A percentile compares a stretch with the other conserved stretches of the same genome.
phyloP scores from a whole-genome alignment of 495 filamentous ascomycete genomes.

The Lophiotrema nucula region DNA sequence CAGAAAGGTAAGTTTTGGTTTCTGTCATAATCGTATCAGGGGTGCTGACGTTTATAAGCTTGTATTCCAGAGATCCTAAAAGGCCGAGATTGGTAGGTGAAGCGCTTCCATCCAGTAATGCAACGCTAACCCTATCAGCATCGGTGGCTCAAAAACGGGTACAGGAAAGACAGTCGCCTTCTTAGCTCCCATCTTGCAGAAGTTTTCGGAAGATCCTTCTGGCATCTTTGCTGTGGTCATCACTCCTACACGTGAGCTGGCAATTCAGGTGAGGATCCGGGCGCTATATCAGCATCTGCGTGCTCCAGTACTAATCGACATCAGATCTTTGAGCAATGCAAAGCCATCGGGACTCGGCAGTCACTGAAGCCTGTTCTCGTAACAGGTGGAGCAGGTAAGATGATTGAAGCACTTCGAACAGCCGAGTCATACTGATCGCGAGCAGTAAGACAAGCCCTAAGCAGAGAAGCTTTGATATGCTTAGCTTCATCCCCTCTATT shows the following conservation, averaged over 20 bases:
- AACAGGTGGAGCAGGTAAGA: conserved; percentile 91
- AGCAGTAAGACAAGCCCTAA: no score
- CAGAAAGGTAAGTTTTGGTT: no score
- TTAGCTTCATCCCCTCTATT: no score
- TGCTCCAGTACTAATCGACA: no score
- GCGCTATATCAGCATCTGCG: no score
- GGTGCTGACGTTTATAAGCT: no score
- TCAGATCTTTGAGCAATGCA: conserved; percentile 94
- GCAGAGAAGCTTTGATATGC: no score
- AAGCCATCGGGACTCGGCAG: conserved; percentile 82
- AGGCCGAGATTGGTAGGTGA: conserved; percentile 68
- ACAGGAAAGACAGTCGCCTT: conserved; percentile 99
- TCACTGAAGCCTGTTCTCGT: conserved; percentile 81
- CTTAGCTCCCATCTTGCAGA: conserved; percentile 86
- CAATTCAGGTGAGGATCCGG: conserved; percentile 96
- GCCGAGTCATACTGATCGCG: no score
- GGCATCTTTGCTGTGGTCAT: conserved; percentile 87
- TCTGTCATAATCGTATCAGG: no score
- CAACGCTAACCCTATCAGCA: conserved; percentile 39
- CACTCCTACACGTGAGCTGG: conserved; percentile 74
- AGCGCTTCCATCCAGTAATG: not conserved
- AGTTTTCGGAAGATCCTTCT: conserved; percentile 87
- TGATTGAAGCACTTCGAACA: conserved; percentile 79
- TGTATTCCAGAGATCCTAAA: conserved; percentile 89
- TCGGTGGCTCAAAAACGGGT: conserved; percentile 90